Conservation (phyloP, 2,329 filamentous ascomycete genomes). For the Dothidotthia symphoricarpi region DNA sequence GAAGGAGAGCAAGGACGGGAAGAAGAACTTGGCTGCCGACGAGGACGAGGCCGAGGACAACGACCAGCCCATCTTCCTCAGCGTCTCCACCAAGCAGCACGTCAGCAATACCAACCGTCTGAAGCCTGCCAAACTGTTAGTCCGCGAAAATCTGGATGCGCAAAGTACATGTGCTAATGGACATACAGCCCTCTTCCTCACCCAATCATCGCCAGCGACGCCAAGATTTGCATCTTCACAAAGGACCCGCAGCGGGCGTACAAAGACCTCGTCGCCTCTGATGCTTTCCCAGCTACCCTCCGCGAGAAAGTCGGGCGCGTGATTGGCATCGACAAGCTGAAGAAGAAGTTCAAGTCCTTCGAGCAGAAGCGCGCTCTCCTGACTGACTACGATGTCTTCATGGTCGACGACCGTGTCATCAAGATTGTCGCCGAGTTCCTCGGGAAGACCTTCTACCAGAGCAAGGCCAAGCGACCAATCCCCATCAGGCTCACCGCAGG, state of each 20-base stretch:
- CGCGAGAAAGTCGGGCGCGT: slow-evolving; percentile 56
- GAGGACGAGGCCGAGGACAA: slow-evolving; percentile 48
- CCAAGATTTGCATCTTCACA: slow-evolving; percentile 81
- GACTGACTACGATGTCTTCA: slow-evolving; percentile 86
- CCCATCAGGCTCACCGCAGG: slow-evolving; percentile 69
- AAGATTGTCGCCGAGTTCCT: slow-evolving; percentile 71
- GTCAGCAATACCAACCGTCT: slow-evolving; percentile 71
- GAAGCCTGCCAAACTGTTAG: slow-evolving; percentile 75
- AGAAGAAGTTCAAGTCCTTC: slow-evolving; percentile 84
- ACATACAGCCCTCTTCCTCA: slow-evolving; percentile 62
- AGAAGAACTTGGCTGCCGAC: slow-evolving; percentile 54
- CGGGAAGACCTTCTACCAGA: slow-evolving; percentile 91
- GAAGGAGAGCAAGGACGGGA: slow-evolving; percentile 50
- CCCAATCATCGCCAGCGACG: slow-evolving; percentile 63
- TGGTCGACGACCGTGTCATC: slow-evolving; percentile 84
- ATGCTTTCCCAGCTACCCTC: slow-evolving; percentile 55
- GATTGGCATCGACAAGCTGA: slow-evolving; percentile 80
- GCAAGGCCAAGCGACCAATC: slow-evolving; percentile 78
- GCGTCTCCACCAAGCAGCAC: slow-evolving; percentile 65
- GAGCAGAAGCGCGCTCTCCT: slow-evolving; percentile 77
- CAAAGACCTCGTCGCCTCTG: slow-evolving; percentile 80
- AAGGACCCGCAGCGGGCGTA: slow-evolving; percentile 80
- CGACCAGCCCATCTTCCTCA: slow-evolving; percentile 59
- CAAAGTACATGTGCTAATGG: slow-evolving; percentile 10
- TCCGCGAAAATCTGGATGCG: slow-evolving; percentile 3